Evolutionary conservation across 371 early-diverging fungal species (phyloP).

Genomic region (Conidiobolus incongruus): DNA sequence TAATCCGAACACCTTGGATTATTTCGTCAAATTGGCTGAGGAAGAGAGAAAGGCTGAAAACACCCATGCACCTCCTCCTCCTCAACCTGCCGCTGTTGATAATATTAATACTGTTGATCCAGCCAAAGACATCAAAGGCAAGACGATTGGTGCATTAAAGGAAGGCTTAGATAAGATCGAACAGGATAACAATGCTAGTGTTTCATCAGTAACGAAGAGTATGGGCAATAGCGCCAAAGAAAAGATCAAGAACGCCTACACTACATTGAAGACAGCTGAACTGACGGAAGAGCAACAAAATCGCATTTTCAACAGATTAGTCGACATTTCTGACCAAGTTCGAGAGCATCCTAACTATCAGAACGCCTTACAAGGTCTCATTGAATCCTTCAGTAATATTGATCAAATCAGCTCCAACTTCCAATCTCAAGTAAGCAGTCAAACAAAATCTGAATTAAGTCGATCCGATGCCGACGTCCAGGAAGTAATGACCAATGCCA

Average conservation of each 20-base stretch:
- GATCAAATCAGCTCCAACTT: neutral
- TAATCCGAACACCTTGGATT: neutral
- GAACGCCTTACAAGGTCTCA: neutral
- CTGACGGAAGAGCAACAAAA: neutral
- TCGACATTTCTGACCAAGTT: neutral
- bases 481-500: neutral
- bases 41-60: neutral
- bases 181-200: no score
- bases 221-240: neutral
- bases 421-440: neutral
- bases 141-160: no score
- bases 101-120: no score
- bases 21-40: neutral
- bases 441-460: neutral
- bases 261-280: neutral
- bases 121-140: no score
- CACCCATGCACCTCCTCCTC: no score
- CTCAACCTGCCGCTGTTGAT: no score
- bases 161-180: no score
- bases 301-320: neutral
- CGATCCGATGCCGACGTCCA: neutral
- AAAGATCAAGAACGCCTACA: neutral
- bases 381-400: neutral
- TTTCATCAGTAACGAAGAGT: neutral
- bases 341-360: neutral